Conservation (phyloP, 805 yeast genomes). For the Yamadazyma takamatsuzukensis region DNA sequence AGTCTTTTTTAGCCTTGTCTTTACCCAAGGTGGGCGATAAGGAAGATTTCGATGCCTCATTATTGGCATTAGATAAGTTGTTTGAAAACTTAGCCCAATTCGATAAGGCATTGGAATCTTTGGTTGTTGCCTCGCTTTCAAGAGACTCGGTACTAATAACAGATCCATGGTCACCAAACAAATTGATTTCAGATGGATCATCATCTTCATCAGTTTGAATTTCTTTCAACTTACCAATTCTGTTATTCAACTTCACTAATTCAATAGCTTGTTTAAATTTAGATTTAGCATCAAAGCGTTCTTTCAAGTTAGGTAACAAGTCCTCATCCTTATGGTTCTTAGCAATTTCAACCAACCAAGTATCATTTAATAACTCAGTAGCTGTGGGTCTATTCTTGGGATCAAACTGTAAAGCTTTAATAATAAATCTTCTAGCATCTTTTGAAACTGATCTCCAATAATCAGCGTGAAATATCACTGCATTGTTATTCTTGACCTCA, state of each 20-base stretch:
- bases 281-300: constrained; percentile 77
- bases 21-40: constrained; percentile 10
- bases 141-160: constrained; percentile 7
- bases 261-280: constrained; percentile 86
- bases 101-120: constrained; percentile 14
- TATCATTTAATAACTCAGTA: constrained; percentile 57
- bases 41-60: constrained; percentile 21
- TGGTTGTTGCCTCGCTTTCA: constrained; percentile 6
- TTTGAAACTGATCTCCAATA: constrained; percentile 82
- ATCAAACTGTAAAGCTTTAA: constrained; percentile 63
- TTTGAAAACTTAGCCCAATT: constrained; percentile 28
- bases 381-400: constrained; percentile 72
- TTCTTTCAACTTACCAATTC: constrained; percentile 66
- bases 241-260: constrained; percentile 75
- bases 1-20: constrained; percentile 25
- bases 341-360: constrained; percentile 62
- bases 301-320: constrained; percentile 75
- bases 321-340: constrained; percentile 52
- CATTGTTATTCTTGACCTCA: constrained; percentile 69
- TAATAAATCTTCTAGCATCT: constrained; percentile 77
- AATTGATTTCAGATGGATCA: constrained; percentile 44
- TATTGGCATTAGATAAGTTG: constrained; percentile 18
- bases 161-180: constrained; percentile 35
- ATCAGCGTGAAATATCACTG: constrained; percentile 80
- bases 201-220: constrained; percentile 57